A percentile compares a stretch with the other conserved stretches of the same genome.
Evolutionary conservation across 345 rosid genomes (phyloP).

Genomic region (Citrus sp.): DNA sequence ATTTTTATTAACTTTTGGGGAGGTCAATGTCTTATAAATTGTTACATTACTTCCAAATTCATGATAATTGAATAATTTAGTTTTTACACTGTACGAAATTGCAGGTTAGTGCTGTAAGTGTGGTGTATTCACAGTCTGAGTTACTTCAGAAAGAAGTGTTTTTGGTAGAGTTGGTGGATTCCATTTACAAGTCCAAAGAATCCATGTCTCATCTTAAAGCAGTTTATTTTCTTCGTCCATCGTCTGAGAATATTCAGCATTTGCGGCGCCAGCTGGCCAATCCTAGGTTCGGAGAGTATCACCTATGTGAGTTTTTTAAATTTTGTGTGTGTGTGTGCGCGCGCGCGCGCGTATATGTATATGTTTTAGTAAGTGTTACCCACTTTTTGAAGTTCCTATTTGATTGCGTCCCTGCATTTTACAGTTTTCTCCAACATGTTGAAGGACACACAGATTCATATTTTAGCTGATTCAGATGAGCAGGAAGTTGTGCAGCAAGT

Average conservation of each 20-base stretch:
- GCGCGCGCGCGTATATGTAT: background rate
- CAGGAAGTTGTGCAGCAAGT: slow-evolving; percentile 96
- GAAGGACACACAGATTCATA: slow-evolving; percentile 97
- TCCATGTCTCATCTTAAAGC: slow-evolving; percentile 97
- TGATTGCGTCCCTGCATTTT: slow-evolving; percentile 7
- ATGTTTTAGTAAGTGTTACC: background rate
- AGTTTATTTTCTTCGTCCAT: slow-evolving; percentile 83
- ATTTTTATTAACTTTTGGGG: background rate
- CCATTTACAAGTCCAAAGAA: slow-evolving; percentile 76
- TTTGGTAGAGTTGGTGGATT: slow-evolving; percentile 85
- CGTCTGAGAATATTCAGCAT: slow-evolving; percentile 80
- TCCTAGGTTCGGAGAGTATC: slow-evolving; percentile 93
- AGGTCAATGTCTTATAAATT: background rate
- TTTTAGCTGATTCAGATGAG: slow-evolving; percentile 96
- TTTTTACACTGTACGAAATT: slow-evolving; percentile 12
- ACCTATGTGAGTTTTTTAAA: slow-evolving; percentile 55
- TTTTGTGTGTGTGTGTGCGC: background rate
- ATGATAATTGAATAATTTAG: background rate
- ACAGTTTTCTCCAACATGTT: slow-evolving; percentile 94
- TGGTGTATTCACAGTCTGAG: slow-evolving; percentile 90
- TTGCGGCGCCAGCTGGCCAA: slow-evolving; percentile 72
- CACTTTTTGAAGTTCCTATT: background rate
- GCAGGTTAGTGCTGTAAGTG: slow-evolving; percentile 89
- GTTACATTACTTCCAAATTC: background rate
- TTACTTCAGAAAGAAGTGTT: slow-evolving; percentile 95